Conservation (phyloP, 306 rosid species). For the Aeschynomene evenia region DNA sequence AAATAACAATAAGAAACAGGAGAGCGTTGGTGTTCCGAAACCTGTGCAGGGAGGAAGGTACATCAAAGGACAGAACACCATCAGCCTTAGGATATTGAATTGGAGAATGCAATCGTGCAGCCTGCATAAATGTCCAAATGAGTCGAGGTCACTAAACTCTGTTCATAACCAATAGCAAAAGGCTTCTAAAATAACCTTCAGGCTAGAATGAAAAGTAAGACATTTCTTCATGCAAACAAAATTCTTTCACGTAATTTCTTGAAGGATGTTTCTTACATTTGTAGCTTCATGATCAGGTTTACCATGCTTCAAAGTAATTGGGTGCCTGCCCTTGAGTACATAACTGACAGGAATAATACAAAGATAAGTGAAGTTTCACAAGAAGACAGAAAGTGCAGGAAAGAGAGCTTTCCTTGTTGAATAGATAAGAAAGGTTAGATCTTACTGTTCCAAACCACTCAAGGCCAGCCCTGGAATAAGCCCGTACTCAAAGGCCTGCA, state of each 20-base stretch:
- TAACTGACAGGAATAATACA: constrained; percentile 53
- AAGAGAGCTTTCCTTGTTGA: constrained; percentile 10
- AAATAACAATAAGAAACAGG: constrained; percentile 20
- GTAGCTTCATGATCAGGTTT: constrained; percentile 91
- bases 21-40: constrained; percentile 30
- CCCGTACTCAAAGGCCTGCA: constrained; percentile 85
- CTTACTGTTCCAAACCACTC: constrained; percentile 91
- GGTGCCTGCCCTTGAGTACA: constrained; percentile 75
- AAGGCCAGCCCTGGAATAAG: constrained; percentile 85
- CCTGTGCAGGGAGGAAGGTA: constrained; percentile 94
- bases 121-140: constrained; percentile 47
- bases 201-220: neutral
- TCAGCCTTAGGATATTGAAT: constrained; percentile 89
- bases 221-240: neutral
- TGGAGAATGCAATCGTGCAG: constrained; percentile 58
- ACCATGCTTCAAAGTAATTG: constrained; percentile 85
- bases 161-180: neutral
- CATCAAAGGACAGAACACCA: constrained; percentile 78
- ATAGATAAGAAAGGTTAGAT: constrained; percentile 33
- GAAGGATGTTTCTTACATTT: constrained; percentile 54
- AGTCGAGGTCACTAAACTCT: constrained; percentile 5
- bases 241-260: constrained; percentile 23
- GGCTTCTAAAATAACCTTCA: neutral
- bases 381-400: neutral
- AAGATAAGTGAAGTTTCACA: constrained; percentile 25